Conservation (phyloP, 1,139 yeast genomes). For the Pichia inconspicua region DNA sequence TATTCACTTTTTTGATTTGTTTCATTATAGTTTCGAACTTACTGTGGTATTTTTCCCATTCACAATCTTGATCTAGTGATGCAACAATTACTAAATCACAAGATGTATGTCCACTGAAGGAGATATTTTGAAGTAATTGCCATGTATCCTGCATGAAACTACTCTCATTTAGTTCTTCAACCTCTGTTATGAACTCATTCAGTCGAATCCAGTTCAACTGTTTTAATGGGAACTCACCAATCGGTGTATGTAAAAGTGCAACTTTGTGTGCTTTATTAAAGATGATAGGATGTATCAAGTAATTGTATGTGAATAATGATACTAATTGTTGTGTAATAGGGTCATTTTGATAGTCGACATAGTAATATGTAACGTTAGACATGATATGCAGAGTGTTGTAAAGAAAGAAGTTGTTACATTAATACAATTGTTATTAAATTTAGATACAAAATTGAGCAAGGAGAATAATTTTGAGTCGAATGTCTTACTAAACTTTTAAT, state of each 20-base stretch:
- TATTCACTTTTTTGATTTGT: not conserved
- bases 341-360: constrained; percentile 6
- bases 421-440: too few species aligned
- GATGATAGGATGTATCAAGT: constrained; percentile 5
- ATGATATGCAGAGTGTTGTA: not conserved
- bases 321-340: not conserved
- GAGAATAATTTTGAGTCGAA: too few species aligned
- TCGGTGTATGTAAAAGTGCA: constrained; percentile 4
- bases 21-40: not conserved
- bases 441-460: too few species aligned
- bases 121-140: constrained; percentile 3
- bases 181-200: not conserved
- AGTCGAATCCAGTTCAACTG: constrained; percentile 5
- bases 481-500: too few species aligned
- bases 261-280: constrained; percentile 9
- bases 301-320: constrained; percentile 7
- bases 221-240: not conserved
- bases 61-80: constrained; percentile 1
- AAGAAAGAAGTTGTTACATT: too few species aligned
- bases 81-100: constrained; percentile 7
- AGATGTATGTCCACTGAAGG: not conserved
- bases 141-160: not conserved
- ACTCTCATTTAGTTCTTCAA: not conserved
- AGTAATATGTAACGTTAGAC: constrained; percentile 2
- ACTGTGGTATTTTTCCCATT: constrained; percentile 3